Evolutionary conservation across 129 eudicot species (phyloP), one percentile per base, ranked within the genome.

Genomic region (Chrysanthemum lavandulifolium): DNA sequence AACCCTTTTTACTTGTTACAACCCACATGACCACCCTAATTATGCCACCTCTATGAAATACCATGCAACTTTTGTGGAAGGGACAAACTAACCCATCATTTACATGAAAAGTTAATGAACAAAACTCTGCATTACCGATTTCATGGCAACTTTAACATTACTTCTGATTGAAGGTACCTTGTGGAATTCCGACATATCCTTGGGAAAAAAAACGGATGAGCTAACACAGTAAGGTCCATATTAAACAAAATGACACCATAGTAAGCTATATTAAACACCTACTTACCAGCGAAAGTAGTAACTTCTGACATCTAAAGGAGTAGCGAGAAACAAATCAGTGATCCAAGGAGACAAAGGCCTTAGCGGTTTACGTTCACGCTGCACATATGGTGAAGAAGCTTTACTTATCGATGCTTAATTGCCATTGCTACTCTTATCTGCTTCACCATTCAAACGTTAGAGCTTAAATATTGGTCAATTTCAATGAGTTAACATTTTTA

Each of bases 311-410:
- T 90, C 98, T 61, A 93, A 87, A 61, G 98, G 98, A 52, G 98
- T 95, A 43, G 95, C 98, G 13, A 93, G 95, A 80, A 93, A 79
- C 79, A 93, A 85, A 77, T 93, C 98, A 19, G 98, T 89, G 59
- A 93, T 89, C 98, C 98, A 93, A 4, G 95, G 98, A 61, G 98
- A 89, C 71, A 93, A 79, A 47, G 98, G 98, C 78, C 98, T 86
- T 75, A 84, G 60, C 23, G 0, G 23, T 21, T 21, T 21, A 21
- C 23, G 23, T 21, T 1, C 23, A 21, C 23, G 1, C 23, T 21
- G 23, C 23, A 21, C 1, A 21, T 21, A 21, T 21, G 23, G 23
- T 21, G 23, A 21, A 21, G 23, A 21, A 21, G 23, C 23, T 21
- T 21, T 21, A 21, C 23, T 21, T 21, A 21, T 21, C 23, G 23